A percentile compares a stretch with the other conserved stretches of the same genome.
Conservation (phyloP, 495 filamentous ascomycete genomes). For the Xylaria flabelliformis region DNA sequence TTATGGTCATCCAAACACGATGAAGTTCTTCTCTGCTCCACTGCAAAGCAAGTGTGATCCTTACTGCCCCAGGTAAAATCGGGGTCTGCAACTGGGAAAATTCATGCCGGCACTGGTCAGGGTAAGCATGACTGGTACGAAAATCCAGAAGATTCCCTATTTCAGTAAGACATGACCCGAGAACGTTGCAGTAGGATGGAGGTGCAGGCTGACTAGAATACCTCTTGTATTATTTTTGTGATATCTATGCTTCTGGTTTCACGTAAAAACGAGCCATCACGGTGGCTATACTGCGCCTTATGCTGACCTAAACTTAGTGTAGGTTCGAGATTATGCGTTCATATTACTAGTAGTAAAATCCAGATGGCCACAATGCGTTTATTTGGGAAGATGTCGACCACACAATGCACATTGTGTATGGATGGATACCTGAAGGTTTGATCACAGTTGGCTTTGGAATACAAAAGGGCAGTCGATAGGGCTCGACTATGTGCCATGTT, state of each 20-base stretch:
- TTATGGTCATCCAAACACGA: neutral
- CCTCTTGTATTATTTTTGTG: neutral
- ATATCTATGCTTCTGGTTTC: neutral
- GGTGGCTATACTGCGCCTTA: neutral
- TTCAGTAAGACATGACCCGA: constrained; percentile 14
- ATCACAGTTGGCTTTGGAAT: neutral
- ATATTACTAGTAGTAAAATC: neutral
- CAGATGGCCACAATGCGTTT: neutral
- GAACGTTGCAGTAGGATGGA: constrained; percentile 18
- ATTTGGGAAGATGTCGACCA: neutral
- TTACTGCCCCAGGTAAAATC: neutral
- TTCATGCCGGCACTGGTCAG: constrained; percentile 10
- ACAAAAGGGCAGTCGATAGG: neutral
- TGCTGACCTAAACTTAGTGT: constrained; percentile 11
- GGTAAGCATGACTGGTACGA: constrained; percentile 10
- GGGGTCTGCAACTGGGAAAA: neutral
- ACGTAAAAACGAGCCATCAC: neutral
- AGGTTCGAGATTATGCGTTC: neutral
- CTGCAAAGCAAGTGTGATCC: neutral
- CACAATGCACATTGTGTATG: neutral
- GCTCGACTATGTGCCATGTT: neutral
- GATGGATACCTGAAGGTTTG: neutral
- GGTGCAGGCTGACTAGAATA: constrained; percentile 13
- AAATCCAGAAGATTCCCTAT: constrained; percentile 26
- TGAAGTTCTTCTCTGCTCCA: neutral